phyloP scores from a whole-genome alignment of 257 asterid species.

The Hygrophila difformis region DNA sequence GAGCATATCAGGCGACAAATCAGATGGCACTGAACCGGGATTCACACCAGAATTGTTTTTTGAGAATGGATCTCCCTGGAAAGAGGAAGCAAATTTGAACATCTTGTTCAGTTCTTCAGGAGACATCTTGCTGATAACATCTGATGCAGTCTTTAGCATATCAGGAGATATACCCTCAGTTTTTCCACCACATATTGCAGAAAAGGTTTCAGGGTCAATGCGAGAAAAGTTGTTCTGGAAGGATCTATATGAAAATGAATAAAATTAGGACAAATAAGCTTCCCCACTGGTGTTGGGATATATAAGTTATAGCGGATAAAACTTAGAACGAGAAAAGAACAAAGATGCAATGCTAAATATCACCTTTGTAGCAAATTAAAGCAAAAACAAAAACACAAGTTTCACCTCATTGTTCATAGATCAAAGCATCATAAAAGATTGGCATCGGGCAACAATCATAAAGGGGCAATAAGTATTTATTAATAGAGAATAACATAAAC shows the following conservation, averaged over 20 bases:
- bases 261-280: no score
- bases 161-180: slow-evolving; percentile 75
- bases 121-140: slow-evolving; percentile 69
- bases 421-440: slow-evolving; percentile 2
- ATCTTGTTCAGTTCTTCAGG: slow-evolving; percentile 81
- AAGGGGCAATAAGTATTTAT: no score
- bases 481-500: slow-evolving; percentile 30
- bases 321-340: not conserved
- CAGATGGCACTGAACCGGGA: slow-evolving; percentile 46
- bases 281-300: no score
- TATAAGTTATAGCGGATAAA: no score
- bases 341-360: slow-evolving; percentile 2
- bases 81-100: slow-evolving; percentile 72
- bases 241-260: slow-evolving; percentile 34
- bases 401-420: no score
- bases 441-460: no score
- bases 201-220: slow-evolving; percentile 67
- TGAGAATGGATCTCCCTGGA: slow-evolving; percentile 48
- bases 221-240: slow-evolving; percentile 73
- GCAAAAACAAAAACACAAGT: no score
- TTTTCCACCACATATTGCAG: slow-evolving; percentile 68
- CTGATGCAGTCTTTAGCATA: slow-evolving; percentile 77
- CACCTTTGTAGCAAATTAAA: not conserved
- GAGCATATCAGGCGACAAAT: slow-evolving; percentile 68
- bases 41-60: no score